Conservation (phyloP, 768 basidiomycete genomes). For the Lyophyllum atratum region DNA sequence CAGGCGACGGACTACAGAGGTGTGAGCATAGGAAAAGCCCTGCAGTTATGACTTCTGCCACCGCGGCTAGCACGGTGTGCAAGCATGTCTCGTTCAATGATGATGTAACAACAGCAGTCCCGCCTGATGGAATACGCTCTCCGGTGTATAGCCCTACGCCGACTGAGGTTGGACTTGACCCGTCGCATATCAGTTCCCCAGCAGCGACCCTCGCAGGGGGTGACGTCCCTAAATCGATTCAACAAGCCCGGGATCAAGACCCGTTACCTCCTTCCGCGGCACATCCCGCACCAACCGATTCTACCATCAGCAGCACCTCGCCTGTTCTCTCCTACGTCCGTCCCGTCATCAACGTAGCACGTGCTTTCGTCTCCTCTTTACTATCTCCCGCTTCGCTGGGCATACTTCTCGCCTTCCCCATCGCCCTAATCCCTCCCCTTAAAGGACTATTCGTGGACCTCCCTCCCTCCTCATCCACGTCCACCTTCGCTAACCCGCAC, state of each 20-base stretch:
- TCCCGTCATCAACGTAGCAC: neutral
- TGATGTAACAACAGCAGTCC: constrained; percentile 18
- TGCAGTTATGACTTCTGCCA: neutral
- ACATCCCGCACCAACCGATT: neutral
- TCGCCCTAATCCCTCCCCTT: constrained; percentile 50
- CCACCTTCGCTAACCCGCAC: constrained; percentile 17
- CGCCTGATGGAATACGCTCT: constrained; percentile 14
- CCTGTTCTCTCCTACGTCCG: neutral
- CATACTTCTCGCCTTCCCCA: constrained; percentile 47
- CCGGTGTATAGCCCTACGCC: constrained; percentile 8
- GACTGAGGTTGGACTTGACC: constrained; percentile 9
- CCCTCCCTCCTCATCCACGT: constrained; percentile 23
- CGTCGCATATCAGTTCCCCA: constrained; percentile 5
- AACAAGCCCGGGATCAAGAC: neutral
- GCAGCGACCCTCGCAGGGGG: constrained; percentile 12
- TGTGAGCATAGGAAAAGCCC: neutral
- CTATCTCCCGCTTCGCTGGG: constrained; percentile 44
- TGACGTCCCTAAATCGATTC: neutral
- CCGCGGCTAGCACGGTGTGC: neutral
- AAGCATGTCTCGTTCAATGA: constrained; percentile 28
- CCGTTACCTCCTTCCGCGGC: neutral
- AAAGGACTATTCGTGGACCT: constrained; percentile 53
- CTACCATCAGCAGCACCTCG: neutral
- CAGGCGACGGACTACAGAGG: neutral
- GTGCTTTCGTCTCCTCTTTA: constrained; percentile 32